phyloP scores from a whole-genome alignment of 345 rosid genomes.

The Lepidium sativum region DNA sequence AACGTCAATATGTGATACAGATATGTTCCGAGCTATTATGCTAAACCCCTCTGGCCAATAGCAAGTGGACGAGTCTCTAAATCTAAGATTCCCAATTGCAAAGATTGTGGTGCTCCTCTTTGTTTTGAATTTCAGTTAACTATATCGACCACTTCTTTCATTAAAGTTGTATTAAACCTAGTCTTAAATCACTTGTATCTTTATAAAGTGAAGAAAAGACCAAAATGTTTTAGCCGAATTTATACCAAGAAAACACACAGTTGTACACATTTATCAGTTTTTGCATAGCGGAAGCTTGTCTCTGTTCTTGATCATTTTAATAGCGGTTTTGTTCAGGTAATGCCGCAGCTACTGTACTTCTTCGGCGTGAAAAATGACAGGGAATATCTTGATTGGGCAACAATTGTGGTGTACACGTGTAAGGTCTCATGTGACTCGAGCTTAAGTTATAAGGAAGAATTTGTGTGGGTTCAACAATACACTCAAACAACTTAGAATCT shows the following conservation, averaged over 20 bases:
- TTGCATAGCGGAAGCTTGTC: not conserved
- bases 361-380: slow-evolving; percentile 53
- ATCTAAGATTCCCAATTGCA: slow-evolving; percentile 66
- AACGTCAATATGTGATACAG: slow-evolving; percentile 21
- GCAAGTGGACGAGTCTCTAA: slow-evolving; percentile 53
- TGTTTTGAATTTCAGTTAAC: slow-evolving; percentile 81
- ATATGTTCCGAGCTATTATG: slow-evolving; percentile 33
- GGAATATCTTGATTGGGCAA: slow-evolving; percentile 86
- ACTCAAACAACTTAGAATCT: too few relatives aligned
- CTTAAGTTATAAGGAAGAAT: slow-evolving; percentile 59
- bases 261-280: not conserved
- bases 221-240: too few relatives aligned
- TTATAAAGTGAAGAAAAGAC: too few relatives aligned
- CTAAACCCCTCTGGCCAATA: slow-evolving; percentile 74
- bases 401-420: too few relatives aligned
- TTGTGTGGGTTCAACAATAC: too few relatives aligned
- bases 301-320: not conserved
- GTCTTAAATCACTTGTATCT: too few relatives aligned
- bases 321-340: slow-evolving; percentile 36
- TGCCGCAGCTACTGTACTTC: slow-evolving; percentile 77
- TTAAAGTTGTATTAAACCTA: too few relatives aligned
- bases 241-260: too few relatives aligned
- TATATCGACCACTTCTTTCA: not conserved
- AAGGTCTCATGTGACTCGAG: slow-evolving; percentile 62
- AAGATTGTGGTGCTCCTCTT: slow-evolving; percentile 42